Evolutionary conservation across 2,329 filamentous ascomycete species (phyloP).

Genomic region (Arthrinium puccinioides): DNA sequence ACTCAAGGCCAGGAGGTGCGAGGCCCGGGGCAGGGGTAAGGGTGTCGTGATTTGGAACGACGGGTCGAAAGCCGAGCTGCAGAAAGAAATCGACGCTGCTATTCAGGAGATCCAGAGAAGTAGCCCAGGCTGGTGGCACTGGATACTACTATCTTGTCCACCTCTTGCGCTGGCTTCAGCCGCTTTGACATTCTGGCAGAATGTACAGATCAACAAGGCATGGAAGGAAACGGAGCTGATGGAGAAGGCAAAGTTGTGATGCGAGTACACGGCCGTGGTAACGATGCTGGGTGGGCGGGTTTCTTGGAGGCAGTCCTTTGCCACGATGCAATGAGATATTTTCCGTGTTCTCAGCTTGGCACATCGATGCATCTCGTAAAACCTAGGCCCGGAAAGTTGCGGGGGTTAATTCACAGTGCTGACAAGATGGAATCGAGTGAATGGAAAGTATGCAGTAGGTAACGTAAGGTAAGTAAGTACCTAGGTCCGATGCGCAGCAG

Average conservation of each 20-base stretch:
- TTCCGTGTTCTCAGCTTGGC: too few relatives aligned
- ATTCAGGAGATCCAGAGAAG: conserved; percentile 53
- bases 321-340: too few relatives aligned
- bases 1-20: conserved; percentile 71
- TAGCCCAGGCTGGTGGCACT: conserved; percentile 82
- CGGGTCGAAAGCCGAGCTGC: conserved; percentile 61
- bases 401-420: too few relatives aligned
- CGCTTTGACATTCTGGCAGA: conserved; percentile 65
- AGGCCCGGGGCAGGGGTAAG: conserved; percentile 53
- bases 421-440: too few relatives aligned
- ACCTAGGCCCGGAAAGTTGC: too few relatives aligned
- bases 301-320: too few relatives aligned
- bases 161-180: conserved; percentile 65
- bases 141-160: conserved; percentile 60
- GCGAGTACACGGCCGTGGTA: too few relatives aligned
- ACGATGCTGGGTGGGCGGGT: too few relatives aligned
- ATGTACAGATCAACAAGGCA: conserved; percentile 58
- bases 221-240: conserved; percentile 58
- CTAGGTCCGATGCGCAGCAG: too few relatives aligned
- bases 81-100: conserved; percentile 56
- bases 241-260: conserved; percentile 34
- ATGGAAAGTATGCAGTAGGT: too few relatives aligned
- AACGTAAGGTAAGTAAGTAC: too few relatives aligned
- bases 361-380: too few relatives aligned
- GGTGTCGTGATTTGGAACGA: conserved; percentile 93